Evolutionary conservation across 2,329 filamentous ascomycete species (phyloP).

Genomic region (Amauroascus niger): DNA sequence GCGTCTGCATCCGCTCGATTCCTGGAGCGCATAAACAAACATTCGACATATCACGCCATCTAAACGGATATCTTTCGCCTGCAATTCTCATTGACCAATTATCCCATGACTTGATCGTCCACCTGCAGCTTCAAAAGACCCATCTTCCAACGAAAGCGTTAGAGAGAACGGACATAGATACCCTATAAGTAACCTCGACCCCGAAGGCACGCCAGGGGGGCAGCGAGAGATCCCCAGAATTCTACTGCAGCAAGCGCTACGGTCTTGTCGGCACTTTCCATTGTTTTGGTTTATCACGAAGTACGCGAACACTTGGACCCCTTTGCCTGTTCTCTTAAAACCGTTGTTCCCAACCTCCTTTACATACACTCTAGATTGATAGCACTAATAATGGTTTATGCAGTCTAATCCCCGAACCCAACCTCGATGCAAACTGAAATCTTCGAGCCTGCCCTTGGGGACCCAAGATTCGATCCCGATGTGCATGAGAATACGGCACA

Average conservation of each 20-base stretch:
- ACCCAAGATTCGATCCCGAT: constrained; percentile 22
- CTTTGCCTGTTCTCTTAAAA: not conserved
- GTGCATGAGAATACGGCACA: constrained; percentile 17
- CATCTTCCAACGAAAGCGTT: not conserved
- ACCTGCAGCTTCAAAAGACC: not conserved
- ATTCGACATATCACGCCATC: too few relatives aligned
- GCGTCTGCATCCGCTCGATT: not conserved
- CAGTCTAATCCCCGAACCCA: not conserved
- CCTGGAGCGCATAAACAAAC: constrained; percentile 1
- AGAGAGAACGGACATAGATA: not conserved
- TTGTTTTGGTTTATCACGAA: not conserved
- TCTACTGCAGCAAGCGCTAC: not conserved
- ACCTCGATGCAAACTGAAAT: not conserved
- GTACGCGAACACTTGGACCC: not conserved
- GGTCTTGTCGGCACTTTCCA: not conserved
- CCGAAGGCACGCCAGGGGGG: too few relatives aligned
- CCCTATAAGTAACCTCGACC: not conserved
- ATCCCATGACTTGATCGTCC: not conserved
- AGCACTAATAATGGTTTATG: not conserved
- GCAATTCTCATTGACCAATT: not conserved
- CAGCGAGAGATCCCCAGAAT: not conserved
- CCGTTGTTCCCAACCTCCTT: not conserved
- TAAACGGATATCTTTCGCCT: too few relatives aligned
- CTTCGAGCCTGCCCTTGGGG: constrained; percentile 1
- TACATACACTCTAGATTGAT: not conserved